Conservation (phyloP, 164 flowering plant species). For the Akebia trifoliata region DNA sequence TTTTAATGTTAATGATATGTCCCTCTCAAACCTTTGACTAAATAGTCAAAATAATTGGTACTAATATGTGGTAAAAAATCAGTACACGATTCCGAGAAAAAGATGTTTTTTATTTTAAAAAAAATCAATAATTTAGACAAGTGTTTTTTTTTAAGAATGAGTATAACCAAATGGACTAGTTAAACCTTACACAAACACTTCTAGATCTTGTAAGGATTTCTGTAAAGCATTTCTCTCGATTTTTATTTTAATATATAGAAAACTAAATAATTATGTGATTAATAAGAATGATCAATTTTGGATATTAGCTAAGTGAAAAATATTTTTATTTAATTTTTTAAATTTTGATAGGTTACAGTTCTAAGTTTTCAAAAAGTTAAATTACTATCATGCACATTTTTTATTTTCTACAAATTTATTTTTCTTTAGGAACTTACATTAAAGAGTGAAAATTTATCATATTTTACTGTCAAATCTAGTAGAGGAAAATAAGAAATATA, state of each 20-base stretch:
- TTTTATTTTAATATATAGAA: neutral
- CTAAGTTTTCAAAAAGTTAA: no score
- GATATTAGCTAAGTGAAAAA: no score
- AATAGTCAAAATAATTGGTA: constrained; percentile 17
- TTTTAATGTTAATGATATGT: constrained; percentile 44
- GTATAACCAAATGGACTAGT: constrained; percentile 94
- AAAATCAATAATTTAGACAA: constrained; percentile 54
- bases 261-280: neutral
- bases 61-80: constrained; percentile 25
- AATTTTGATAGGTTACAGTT: no score
- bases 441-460: no score
- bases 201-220: constrained; percentile 90
- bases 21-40: constrained; percentile 26
- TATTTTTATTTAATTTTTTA: no score
- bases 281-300: neutral
- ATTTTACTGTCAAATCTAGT: no score
- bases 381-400: no score
- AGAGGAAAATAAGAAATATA: no score
- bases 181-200: constrained; percentile 80
- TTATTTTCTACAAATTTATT: no score
- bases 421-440: no score
- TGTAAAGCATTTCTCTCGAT: no score
- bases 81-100: constrained; percentile 15
- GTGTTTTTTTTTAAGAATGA: constrained; percentile 97
- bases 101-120: constrained; percentile 20